phyloP scores from a whole-genome alignment of 2,329 filamentous ascomycete genomes.

The Fusarium zealandicum region DNA sequence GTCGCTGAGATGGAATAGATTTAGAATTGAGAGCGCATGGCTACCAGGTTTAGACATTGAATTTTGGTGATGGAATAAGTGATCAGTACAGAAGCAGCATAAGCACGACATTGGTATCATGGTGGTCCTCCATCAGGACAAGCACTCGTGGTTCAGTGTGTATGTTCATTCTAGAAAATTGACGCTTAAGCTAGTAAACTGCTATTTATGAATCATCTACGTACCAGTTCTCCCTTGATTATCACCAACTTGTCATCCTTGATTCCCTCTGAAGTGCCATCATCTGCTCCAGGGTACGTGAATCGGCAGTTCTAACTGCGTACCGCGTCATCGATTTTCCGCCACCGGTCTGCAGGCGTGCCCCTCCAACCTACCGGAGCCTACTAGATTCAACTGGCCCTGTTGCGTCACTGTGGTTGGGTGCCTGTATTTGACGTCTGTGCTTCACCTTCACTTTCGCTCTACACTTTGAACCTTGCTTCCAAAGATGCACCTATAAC shows the following conservation, averaged over 20 bases:
- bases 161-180: too few relatives aligned
- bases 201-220: too few relatives aligned
- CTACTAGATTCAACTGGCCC: slow-evolving; percentile 24
- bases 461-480: background rate
- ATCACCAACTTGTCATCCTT: too few relatives aligned
- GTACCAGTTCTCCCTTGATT: too few relatives aligned
- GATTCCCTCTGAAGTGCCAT: too few relatives aligned
- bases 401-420: slow-evolving; percentile 46
- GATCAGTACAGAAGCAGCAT: too few relatives aligned
- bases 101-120: too few relatives aligned
- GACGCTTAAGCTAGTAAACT: too few relatives aligned
- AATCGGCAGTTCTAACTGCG: background rate
- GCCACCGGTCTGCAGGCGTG: slow-evolving; percentile 21
- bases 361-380: slow-evolving; percentile 16
- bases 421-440: slow-evolving; percentile 41
- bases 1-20: slow-evolving; percentile 41
- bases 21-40: background rate
- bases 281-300: slow-evolving; percentile 15
- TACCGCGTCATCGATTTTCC: slow-evolving; percentile 39
- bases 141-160: too few relatives aligned
- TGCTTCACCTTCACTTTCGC: slow-evolving; percentile 31
- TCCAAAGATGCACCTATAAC: slow-evolving; percentile 4
- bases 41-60: too few relatives aligned
- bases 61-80: too few relatives aligned
- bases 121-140: too few relatives aligned